Percentiles rank a stretch among this genome's conserved stretches.
Evolutionary conservation across 345 rosid species (phyloP).

Genomic region (Cochlearia excelsa): DNA sequence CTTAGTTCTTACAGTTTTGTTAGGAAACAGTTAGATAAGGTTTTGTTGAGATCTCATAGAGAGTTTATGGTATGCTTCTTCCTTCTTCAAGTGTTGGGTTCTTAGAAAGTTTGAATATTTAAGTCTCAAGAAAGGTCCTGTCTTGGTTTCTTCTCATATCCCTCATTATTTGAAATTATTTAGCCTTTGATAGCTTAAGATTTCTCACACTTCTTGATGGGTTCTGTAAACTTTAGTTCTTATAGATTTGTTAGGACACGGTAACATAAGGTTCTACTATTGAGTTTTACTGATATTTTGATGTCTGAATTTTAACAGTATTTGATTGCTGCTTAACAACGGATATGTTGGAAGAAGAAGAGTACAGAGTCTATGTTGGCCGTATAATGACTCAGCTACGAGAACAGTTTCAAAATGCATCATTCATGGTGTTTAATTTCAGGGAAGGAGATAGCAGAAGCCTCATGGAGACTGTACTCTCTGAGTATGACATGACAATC

Average conservation of each 20-base stretch:
- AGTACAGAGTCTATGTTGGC: slow-evolving; percentile 48
- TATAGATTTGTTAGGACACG: not conserved
- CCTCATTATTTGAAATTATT: not conserved
- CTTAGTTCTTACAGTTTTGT: no score
- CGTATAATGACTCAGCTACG: slow-evolving; percentile 55
- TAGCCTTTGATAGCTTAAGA: not conserved
- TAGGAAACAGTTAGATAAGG: no score
- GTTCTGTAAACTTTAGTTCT: not conserved
- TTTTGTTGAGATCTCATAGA: no score
- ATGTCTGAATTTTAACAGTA: slow-evolving; percentile 35
- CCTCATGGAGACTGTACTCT: slow-evolving; percentile 47
- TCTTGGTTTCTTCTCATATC: no score
- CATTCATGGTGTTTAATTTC: slow-evolving; percentile 79
- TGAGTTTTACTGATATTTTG: not conserved
- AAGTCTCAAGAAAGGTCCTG: not conserved
- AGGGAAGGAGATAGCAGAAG: slow-evolving; percentile 56
- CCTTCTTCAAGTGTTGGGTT: not conserved
- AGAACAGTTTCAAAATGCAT: slow-evolving; percentile 54
- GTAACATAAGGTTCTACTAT: not conserved
- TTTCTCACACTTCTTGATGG: not conserved
- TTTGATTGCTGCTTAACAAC: slow-evolving; percentile 69
- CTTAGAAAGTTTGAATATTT: no score
- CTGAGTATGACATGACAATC: slow-evolving; percentile 70
- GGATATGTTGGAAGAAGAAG: slow-evolving; percentile 51
- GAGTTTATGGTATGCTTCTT: not conserved